Evolutionary conservation across 352 stramenopile genomes (phyloP).

Genomic region (Globisporangium barbulae): DNA sequence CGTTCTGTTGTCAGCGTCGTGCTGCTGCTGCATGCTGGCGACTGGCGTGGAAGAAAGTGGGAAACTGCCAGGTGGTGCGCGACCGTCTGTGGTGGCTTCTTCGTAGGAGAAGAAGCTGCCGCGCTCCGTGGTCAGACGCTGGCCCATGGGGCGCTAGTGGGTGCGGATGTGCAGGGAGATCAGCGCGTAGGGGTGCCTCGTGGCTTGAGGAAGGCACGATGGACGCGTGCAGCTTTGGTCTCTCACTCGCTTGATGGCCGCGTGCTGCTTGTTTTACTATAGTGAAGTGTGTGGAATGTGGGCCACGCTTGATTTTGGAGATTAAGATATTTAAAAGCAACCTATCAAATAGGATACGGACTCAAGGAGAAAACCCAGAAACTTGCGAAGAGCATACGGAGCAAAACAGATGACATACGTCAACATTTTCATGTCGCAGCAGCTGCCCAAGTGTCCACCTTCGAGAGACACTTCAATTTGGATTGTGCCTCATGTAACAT

Average conservation of each 20-base stretch:
- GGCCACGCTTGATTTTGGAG: background rate
- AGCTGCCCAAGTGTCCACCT: too few relatives aligned
- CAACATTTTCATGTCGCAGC: too few relatives aligned
- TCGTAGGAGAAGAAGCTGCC: conserved; percentile 14
- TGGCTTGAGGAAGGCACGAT: background rate
- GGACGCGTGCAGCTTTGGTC: background rate
- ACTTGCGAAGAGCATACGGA: too few relatives aligned
- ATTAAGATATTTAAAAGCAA: background rate
- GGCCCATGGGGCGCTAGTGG: conserved; percentile 24
- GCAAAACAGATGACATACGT: too few relatives aligned
- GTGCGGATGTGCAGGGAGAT: background rate
- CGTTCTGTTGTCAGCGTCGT: background rate
- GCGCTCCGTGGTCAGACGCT: conserved; percentile 26
- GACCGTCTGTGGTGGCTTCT: background rate
- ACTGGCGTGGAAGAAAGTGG: conserved; percentile 1
- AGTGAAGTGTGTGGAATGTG: background rate
- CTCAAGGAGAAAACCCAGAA: too few relatives aligned
- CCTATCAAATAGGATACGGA: too few relatives aligned
- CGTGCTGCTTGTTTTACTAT: background rate
- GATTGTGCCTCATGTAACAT: too few relatives aligned
- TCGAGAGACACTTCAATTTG: too few relatives aligned
- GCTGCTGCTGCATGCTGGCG: background rate
- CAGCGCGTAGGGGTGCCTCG: background rate
- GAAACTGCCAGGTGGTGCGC: conserved; percentile 11
- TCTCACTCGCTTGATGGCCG: background rate